Conservation (phyloP, 2,329 filamentous ascomycete species). For the Lasiodiplodia citricola region DNA sequence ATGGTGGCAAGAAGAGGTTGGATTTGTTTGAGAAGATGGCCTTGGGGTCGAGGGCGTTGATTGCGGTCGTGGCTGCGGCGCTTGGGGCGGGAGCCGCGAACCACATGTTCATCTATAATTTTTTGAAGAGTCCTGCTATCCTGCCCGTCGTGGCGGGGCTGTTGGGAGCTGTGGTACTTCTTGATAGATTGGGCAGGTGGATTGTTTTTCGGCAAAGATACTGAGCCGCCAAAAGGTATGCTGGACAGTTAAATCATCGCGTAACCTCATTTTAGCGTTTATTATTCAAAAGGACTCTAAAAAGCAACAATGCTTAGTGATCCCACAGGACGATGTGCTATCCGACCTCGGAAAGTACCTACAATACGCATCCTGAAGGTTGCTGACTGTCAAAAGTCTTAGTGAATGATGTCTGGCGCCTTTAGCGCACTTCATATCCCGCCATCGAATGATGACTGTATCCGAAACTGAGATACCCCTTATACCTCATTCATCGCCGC, state of each 20-base stretch:
- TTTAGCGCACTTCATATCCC: background rate
- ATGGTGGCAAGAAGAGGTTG: background rate
- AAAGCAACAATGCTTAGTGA: too few species aligned
- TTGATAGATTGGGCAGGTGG: background rate
- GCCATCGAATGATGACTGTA: background rate
- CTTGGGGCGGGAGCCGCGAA: background rate
- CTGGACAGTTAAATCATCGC: background rate
- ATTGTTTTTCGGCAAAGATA: background rate
- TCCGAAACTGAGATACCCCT: background rate
- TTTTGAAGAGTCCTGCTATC: background rate
- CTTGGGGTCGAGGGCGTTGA: background rate
- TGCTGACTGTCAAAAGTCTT: background rate
- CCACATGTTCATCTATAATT: slow-evolving; percentile 1
- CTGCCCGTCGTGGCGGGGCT: slow-evolving; percentile 5
- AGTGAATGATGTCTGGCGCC: background rate
- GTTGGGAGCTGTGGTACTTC: background rate
- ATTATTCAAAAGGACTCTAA: too few species aligned
- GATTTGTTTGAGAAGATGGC: background rate
- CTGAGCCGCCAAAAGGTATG: background rate
- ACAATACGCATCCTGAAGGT: background rate
- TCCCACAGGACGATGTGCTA: too few species aligned
- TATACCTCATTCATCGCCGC: background rate
- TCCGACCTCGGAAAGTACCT: too few species aligned
- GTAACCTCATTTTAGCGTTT: background rate
- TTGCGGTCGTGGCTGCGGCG: background rate